Base-by-base conservation (phyloP, 2,329 filamentous ascomycete genomes). In the Botrytis cinerea region DNA sequence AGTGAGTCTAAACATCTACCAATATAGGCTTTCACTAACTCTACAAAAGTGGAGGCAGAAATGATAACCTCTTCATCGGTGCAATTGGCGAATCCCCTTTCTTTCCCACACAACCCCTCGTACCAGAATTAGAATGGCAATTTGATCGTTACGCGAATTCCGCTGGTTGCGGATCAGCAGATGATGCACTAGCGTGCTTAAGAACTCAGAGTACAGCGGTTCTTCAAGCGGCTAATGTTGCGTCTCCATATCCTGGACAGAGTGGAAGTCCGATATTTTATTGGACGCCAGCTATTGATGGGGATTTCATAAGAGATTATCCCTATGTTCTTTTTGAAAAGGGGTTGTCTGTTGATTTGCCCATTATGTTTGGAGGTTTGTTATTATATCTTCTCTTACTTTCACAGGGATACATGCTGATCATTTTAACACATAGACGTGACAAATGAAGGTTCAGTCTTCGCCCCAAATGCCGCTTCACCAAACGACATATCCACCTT, bases 361-460 rank as follows among this genome's bases (percentile, higher is more conserved):
- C 84, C 12, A 79, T 83, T 12, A 81, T 85, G 40, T 81, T 85
- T 70, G 84, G 84, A 71, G 75, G 78, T 79, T 60, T 43, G 78
- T 72, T 22, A 18, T 25, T 9, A n/a, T 32, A 70, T 43, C 5
- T 28, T 40, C n/a, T 43, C 8, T 8, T 32, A 25, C 14, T 25
- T 20, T 45, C 54, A 40, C 20, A 6, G n/a, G 25, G 14, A 59
- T 8, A 57, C 28, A 68, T 38, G 28, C 68, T 59, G 43, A 18
- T n/a, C 12, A 32, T 28, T 25, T 45, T 12, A 40, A 48, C 60
- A 57, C 9, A 8, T 57, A 78, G 83, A 84, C 75, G 81, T 83
- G n/a, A 84, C 83, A 6, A 81, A 86, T 72, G 90, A 90, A 80
- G 91, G 90, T 45, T 90, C 89, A 0, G 80, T 85, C 7, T 92